Conservation (phyloP, 2,329 filamentous ascomycete species). For the Exophiala sp. region DNA sequence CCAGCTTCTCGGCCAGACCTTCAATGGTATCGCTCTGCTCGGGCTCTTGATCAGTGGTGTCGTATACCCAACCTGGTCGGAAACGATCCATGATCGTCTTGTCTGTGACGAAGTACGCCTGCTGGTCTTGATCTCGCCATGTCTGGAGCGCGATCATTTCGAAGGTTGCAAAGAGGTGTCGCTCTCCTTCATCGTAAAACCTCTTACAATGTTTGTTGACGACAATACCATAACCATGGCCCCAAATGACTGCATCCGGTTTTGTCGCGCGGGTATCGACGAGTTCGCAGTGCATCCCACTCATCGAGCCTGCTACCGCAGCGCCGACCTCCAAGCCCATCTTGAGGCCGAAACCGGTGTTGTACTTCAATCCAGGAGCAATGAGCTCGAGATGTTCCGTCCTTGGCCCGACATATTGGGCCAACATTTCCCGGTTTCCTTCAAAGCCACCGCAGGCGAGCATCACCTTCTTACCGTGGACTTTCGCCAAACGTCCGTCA, state of each 20-base stretch:
- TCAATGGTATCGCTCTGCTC: slow-evolving; percentile 40
- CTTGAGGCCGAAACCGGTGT: slow-evolving; percentile 38
- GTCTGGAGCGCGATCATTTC: slow-evolving; percentile 42
- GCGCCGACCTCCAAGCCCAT: slow-evolving; percentile 44
- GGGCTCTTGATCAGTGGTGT: slow-evolving; percentile 42
- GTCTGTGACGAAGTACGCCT: slow-evolving; percentile 43
- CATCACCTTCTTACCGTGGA: slow-evolving; percentile 33
- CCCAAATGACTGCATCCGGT: slow-evolving; percentile 41
- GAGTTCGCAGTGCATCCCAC: slow-evolving; percentile 44
- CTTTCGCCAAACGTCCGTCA: slow-evolving; percentile 32
- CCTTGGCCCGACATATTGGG: slow-evolving; percentile 37
- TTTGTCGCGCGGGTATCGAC: slow-evolving; percentile 42
- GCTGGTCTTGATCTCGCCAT: slow-evolving; percentile 41
- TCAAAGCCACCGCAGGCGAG: slow-evolving; percentile 42
- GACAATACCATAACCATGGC: slow-evolving; percentile 45
- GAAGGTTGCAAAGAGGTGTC: slow-evolving; percentile 44
- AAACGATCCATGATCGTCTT: slow-evolving; percentile 41
- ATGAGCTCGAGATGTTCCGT: slow-evolving; percentile 41
- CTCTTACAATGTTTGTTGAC: slow-evolving; percentile 40
- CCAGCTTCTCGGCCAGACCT: slow-evolving; percentile 39
- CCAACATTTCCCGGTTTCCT: slow-evolving; percentile 40
- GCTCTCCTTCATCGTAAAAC: slow-evolving; percentile 39
- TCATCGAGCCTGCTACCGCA: slow-evolving; percentile 39
- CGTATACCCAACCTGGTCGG: slow-evolving; percentile 43
- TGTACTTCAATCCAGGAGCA: slow-evolving; percentile 41